Evolutionary conservation across 257 asterid genomes (phyloP).

Genomic region (Ilex aquifolium): DNA sequence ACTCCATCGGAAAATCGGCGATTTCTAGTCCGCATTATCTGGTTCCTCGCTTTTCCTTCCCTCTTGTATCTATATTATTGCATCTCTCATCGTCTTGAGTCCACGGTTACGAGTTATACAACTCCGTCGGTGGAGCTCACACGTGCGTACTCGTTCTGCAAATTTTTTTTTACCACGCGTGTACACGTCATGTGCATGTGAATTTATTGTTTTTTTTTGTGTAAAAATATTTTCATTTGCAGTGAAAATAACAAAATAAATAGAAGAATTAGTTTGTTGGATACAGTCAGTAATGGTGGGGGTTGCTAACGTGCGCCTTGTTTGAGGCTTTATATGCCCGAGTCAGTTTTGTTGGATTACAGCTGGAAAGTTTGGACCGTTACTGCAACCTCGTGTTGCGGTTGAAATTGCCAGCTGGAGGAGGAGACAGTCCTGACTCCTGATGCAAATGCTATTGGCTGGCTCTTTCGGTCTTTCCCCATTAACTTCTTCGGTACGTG

Average conservation of each 20-base stretch:
- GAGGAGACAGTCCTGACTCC: background rate
- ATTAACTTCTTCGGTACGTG: background rate
- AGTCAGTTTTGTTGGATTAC: slow-evolving; percentile 26
- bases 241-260: no score
- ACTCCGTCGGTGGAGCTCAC: slow-evolving; percentile 14
- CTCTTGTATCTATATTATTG: background rate
- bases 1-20: slow-evolving; percentile 62
- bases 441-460: background rate
- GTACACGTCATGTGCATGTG: slow-evolving; percentile 27
- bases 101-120: no score
- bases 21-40: slow-evolving; percentile 25
- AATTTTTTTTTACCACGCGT: slow-evolving; percentile 14
- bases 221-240: no score
- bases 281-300: no score
- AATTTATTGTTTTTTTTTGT: slow-evolving; percentile 3
- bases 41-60: background rate
- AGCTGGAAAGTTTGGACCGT: slow-evolving; percentile 72
- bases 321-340: background rate
- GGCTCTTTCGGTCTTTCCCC: background rate
- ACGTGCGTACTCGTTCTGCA: background rate
- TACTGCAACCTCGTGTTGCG: slow-evolving; percentile 37
- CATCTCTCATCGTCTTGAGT: background rate
- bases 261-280: background rate
- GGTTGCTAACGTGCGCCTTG: background rate
- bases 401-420: slow-evolving; percentile 33